phyloP scores from a whole-genome alignment of 805 yeast species.

The Wickerhamomyces chambardii region DNA sequence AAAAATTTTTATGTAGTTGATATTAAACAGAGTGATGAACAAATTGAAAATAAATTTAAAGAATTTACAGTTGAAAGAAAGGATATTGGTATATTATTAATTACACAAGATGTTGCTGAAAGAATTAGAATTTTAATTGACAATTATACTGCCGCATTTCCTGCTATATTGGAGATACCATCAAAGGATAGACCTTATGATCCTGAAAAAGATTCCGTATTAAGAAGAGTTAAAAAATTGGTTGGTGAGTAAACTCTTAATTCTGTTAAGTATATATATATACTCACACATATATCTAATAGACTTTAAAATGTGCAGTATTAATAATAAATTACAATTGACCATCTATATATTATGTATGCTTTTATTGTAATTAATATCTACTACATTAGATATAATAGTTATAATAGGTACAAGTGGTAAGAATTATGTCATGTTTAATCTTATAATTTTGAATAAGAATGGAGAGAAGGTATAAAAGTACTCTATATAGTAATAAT shows the following conservation, averaged over 20 bases:
- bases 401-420: too few relatives aligned
- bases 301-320: too few relatives aligned
- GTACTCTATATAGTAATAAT: too few relatives aligned
- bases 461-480: too few relatives aligned
- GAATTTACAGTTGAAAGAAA: constrained; percentile 66
- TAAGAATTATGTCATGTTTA: too few relatives aligned
- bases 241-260: constrained; percentile 66
- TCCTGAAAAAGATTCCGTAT: constrained; percentile 94
- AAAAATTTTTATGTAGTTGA: constrained; percentile 80
- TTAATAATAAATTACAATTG: too few relatives aligned
- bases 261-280: too few relatives aligned
- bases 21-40: constrained; percentile 68
- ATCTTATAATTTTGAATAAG: too few relatives aligned
- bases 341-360: too few relatives aligned
- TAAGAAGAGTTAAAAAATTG: constrained; percentile 88
- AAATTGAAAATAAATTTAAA: constrained; percentile 66
- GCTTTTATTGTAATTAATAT: too few relatives aligned
- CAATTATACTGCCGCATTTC: constrained; percentile 81
- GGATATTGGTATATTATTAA: constrained; percentile 87
- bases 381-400: too few relatives aligned
- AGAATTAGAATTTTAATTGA: constrained; percentile 78
- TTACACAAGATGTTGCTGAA: constrained; percentile 94
- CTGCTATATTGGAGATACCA: constrained; percentile 94
- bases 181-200: constrained; percentile 97
- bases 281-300: too few relatives aligned